Base-by-base conservation (phyloP, 2,329 filamentous ascomycete genomes). In the Zarea fungicola region DNA sequence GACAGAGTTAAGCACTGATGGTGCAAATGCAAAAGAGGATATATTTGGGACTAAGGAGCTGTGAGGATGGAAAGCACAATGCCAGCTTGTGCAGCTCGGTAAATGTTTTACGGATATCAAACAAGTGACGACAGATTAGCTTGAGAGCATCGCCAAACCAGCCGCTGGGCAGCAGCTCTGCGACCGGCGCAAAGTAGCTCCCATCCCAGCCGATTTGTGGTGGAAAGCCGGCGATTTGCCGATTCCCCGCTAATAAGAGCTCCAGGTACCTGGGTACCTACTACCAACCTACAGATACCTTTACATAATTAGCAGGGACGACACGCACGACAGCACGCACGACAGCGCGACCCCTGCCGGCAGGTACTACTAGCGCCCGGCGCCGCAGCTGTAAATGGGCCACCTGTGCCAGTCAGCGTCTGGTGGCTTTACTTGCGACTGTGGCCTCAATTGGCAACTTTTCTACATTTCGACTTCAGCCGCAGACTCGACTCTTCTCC, bases 401-500 rank as follows among this genome's bases (percentile, higher is more conserved):
- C n/a, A 34, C 25, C 40, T 40, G 25, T 43, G 40, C 32, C 40
- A 43, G 23, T 37, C 42, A 40, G 41, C 48, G 22, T 16, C 36
- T 25, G 11, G 36, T 40, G 44, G 41, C 46, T 42, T 52, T 57
- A 61, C 51, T 62, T 65, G 64, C 64, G 64, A 66, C 64, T 56
- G 62, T 66, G 64, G 64, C 64, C 64, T 66, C 54, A 58, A 58
- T 43, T 49, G 43, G 35, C 31, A 35, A 41, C 45, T 23, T 21
- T 34, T 32, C 31, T n/a, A 39, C 18, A 26, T 42, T 8, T 36
- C 21, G 19, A 34, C 42, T 35, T 37, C 31, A 42, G 31, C 23
- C 23, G 39, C 49, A 39, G n/a, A 23, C 29, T 42, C 23, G 42
- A 43, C 21, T 14, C 22, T 32, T 23, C 32, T 34, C 31, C 28